A percentile compares a stretch with the other conserved stretches of the same genome.
phyloP scores from a whole-genome alignment of 75 land plant species.

The Cryptomeria japonica region DNA sequence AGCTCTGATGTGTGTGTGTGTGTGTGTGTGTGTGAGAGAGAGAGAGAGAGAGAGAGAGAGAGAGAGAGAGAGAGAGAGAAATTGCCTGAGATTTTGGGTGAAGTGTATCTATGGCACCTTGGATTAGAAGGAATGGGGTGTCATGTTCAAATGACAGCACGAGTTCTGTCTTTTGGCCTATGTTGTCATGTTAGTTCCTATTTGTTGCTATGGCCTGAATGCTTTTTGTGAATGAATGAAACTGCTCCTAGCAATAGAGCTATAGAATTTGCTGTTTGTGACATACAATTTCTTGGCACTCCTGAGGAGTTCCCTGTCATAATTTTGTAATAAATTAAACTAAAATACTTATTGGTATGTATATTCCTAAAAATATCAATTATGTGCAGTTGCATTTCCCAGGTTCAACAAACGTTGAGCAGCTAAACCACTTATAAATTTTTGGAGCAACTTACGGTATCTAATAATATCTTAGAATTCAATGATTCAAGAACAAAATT shows the following conservation, averaged over 20 bases:
- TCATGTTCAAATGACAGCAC: neutral
- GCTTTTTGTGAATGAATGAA: neutral
- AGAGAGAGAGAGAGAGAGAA: no score
- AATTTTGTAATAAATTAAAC: neutral
- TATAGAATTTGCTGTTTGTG: neutral
- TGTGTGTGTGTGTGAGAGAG: no score
- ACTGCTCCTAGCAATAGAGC: neutral
- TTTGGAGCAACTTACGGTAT: neutral
- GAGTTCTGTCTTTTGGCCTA: neutral
- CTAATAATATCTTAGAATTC: neutral
- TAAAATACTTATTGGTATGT: neutral
- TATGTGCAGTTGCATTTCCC: neutral
- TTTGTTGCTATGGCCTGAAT: neutral
- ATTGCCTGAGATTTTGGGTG: neutral
- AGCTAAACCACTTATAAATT: neutral
- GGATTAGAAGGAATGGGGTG: neutral
- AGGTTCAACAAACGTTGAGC: neutral
- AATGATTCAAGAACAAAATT: neutral
- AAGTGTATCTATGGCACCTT: neutral
- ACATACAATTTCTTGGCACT: neutral
- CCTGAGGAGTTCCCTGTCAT: neutral
- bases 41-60: no score
- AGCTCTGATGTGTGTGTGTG: no score
- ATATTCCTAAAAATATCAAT: neutral
- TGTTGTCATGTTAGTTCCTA: neutral